Percentiles rank a stretch among this genome's conserved stretches.
Conservation (phyloP, 192 early-diverging fungal species). For the Paraglomus brasilianum region DNA sequence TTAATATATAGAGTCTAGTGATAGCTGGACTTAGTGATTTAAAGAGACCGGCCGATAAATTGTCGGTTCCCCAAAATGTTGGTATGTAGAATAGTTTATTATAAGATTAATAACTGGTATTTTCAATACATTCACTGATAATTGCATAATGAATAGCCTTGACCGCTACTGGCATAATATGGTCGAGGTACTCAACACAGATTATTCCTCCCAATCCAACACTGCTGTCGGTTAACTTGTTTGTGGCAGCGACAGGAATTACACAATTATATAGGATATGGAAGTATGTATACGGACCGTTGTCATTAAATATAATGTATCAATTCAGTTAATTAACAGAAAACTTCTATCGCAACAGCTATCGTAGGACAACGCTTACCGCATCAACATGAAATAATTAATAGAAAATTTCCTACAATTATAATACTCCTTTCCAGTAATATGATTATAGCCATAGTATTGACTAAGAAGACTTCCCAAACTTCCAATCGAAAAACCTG, state of each 20-base stretch:
- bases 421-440: too few relatives aligned
- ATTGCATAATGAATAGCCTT: slow-evolving; percentile 54
- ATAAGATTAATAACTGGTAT: not conserved
- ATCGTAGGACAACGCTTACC: too few relatives aligned
- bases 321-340: too few relatives aligned
- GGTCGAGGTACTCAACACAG: slow-evolving; percentile 94
- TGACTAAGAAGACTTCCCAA: too few relatives aligned
- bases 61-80: slow-evolving; percentile 80
- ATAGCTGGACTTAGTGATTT: slow-evolving; percentile 91
- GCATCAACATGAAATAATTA: too few relatives aligned
- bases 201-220: slow-evolving; percentile 93
- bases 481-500: too few relatives aligned
- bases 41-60: slow-evolving; percentile 83
- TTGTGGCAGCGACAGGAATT: slow-evolving; percentile 86
- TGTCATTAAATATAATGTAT: too few relatives aligned
- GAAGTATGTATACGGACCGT: slow-evolving; percentile 45
- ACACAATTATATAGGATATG: slow-evolving; percentile 85
- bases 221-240: slow-evolving; percentile 89
- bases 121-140: too few relatives aligned
- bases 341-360: too few relatives aligned
- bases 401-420: too few relatives aligned
- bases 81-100: slow-evolving; percentile 38
- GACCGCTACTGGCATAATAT: slow-evolving; percentile 93
- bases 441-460: too few relatives aligned
- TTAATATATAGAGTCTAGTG: slow-evolving; percentile 71